Percentiles rank a stretch among this genome's conserved stretches.
Evolutionary conservation across 306 rosid genomes (phyloP).

Genomic region (Fragaria iinumae): DNA sequence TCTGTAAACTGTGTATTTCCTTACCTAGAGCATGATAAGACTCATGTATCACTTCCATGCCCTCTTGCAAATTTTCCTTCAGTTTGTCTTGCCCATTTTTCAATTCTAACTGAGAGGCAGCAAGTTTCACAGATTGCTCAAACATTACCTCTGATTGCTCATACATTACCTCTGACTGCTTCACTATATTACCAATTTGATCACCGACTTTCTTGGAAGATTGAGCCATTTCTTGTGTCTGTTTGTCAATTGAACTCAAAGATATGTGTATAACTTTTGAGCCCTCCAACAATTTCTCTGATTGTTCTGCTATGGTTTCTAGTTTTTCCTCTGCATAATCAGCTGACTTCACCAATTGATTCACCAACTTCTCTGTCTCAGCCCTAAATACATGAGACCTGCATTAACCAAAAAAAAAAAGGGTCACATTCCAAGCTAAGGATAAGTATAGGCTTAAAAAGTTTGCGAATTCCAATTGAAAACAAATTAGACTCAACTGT

Average conservation of each 20-base stretch:
- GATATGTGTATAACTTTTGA: slow-evolving; percentile 43
- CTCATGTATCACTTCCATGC: slow-evolving; percentile 48
- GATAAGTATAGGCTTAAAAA: background rate
- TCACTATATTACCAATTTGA: slow-evolving; percentile 41
- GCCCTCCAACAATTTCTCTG: slow-evolving; percentile 46
- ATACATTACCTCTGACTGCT: slow-evolving; percentile 49
- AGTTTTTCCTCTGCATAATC: slow-evolving; percentile 61
- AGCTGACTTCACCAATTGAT: slow-evolving; percentile 56
- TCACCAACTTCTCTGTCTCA: slow-evolving; percentile 73
- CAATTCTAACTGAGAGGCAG: slow-evolving; percentile 51
- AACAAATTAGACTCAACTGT: slow-evolving; percentile 45
- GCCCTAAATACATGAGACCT: slow-evolving; percentile 61
- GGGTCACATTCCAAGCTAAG: background rate
- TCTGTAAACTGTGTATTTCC: slow-evolving; percentile 49
- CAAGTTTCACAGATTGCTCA: slow-evolving; percentile 54
- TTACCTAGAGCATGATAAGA: slow-evolving; percentile 46
- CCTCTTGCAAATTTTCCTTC: slow-evolving; percentile 52
- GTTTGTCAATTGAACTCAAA: slow-evolving; percentile 38
- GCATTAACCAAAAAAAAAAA: background rate
- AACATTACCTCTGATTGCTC: slow-evolving; percentile 50
- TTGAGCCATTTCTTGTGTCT: slow-evolving; percentile 43
- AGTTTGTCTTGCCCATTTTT: slow-evolving; percentile 57
- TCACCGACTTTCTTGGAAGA: slow-evolving; percentile 39
- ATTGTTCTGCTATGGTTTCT: slow-evolving; percentile 46
- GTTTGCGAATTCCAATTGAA: background rate